Percentiles rank a stretch among this genome's conserved stretches.
Evolutionary conservation across 352 stramenopile species (phyloP).

Genomic region (Phytopythium helicoides): DNA sequence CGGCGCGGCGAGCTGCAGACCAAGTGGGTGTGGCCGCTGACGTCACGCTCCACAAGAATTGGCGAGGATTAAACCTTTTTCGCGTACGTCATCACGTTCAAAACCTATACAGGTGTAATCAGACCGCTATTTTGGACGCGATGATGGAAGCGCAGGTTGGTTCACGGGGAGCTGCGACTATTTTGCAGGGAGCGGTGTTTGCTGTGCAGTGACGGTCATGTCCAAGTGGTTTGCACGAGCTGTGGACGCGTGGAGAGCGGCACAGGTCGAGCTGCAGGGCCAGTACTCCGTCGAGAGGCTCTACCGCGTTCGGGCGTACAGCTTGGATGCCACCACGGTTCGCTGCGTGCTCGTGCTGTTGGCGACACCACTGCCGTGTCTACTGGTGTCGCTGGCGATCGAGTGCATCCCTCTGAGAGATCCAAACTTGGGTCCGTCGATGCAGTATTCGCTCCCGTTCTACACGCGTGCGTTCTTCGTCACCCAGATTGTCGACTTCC

Average conservation of each 20-base stretch:
- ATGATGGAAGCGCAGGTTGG: too few species aligned
- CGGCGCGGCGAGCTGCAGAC: too few species aligned
- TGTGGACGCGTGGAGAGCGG: neutral
- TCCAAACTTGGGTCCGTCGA: neutral
- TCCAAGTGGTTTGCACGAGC: neutral
- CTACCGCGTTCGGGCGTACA: conserved; percentile 9
- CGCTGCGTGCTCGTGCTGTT: conserved; percentile 11
- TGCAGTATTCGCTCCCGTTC: conserved; percentile 21
- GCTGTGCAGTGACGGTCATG: neutral
- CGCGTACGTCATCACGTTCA: too few species aligned
- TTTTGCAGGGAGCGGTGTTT: too few species aligned
- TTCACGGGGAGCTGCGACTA: too few species aligned
- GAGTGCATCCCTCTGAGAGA: conserved; percentile 8
- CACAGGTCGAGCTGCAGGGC: conserved; percentile 36
- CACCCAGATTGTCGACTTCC: conserved; percentile 4
- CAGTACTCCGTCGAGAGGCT: conserved; percentile 32
- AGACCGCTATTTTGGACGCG: too few species aligned
- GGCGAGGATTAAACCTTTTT: too few species aligned
- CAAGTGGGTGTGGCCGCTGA: too few species aligned
- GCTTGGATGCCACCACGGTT: neutral
- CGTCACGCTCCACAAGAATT: too few species aligned
- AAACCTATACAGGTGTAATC: too few species aligned
- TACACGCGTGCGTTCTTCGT: conserved; percentile 27
- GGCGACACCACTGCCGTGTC: conserved; percentile 28
- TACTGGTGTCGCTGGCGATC: conserved; percentile 26